phyloP scores from a whole-genome alignment of 2,329 filamentous ascomycete species.

The Calonectria multiphialidica region DNA sequence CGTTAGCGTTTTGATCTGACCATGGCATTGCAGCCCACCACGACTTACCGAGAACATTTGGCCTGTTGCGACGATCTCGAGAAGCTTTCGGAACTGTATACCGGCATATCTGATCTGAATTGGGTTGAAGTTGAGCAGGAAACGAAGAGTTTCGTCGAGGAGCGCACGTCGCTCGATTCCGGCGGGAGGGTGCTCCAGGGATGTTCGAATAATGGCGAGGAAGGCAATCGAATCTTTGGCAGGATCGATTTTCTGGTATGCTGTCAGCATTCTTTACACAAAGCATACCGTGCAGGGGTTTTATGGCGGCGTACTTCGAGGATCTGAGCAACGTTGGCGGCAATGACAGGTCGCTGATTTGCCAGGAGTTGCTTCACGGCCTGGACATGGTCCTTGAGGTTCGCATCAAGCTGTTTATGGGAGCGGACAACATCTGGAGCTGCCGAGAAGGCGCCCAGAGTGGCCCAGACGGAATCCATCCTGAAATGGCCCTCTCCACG shows the following conservation, averaged over 20 bases:
- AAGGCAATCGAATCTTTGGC: constrained; percentile 64
- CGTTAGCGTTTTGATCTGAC: constrained; percentile 16
- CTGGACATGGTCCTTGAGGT: constrained; percentile 52
- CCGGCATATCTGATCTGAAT: constrained; percentile 66
- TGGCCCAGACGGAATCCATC: constrained; percentile 46
- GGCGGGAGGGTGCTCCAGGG: constrained; percentile 47
- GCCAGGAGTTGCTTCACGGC: constrained; percentile 54
- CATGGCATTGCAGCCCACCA: not conserved
- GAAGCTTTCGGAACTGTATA: constrained; percentile 55
- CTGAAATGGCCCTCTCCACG: constrained; percentile 25
- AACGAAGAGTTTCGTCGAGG: constrained; percentile 56
- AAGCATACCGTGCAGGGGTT: not conserved
- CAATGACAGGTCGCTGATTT: constrained; percentile 47
- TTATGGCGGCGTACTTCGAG: constrained; percentile 51
- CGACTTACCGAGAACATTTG: constrained; percentile 57
- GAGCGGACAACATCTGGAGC: constrained; percentile 40
- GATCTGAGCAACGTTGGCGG: constrained; percentile 50
- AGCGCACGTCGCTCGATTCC: constrained; percentile 49
- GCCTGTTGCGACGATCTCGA: constrained; percentile 55
- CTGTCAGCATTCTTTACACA: constrained; percentile 30
- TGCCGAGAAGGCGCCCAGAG: constrained; percentile 58
- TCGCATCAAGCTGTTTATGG: constrained; percentile 53
- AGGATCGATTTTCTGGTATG: constrained; percentile 59
- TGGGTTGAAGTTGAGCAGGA: constrained; percentile 62
- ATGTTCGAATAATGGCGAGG: constrained; percentile 59